Evolutionary conservation across 805 yeast species (phyloP).

Genomic region (Torulaspora indica): DNA sequence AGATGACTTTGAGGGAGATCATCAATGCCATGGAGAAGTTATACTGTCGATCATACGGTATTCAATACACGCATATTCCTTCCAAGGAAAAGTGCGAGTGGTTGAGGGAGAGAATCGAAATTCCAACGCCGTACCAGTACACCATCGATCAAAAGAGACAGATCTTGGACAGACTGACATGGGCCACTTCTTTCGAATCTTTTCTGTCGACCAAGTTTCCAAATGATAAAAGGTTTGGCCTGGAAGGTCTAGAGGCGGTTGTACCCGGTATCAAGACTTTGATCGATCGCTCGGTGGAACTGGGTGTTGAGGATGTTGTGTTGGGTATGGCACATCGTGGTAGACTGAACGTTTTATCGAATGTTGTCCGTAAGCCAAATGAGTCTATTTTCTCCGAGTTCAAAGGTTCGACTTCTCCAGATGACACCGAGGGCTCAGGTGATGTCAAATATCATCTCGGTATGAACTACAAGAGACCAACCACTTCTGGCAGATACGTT

Average conservation of each 20-base stretch:
- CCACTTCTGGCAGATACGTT: slow-evolving; percentile 95
- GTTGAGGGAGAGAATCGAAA: slow-evolving; percentile 95
- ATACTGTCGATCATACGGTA: slow-evolving; percentile 86
- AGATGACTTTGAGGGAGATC: slow-evolving; percentile 73
- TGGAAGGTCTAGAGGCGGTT: slow-evolving; percentile 96
- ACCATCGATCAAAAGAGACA: slow-evolving; percentile 89
- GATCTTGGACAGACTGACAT: slow-evolving; percentile 89
- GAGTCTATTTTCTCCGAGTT: slow-evolving; percentile 97
- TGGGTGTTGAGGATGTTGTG: slow-evolving; percentile 92
- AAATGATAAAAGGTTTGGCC: slow-evolving; percentile 96
- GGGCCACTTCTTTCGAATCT: slow-evolving; percentile 92
- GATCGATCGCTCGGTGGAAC: slow-evolving; percentile 87
- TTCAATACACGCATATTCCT: slow-evolving; percentile 95
- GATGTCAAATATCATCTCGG: slow-evolving; percentile 99
- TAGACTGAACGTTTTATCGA: slow-evolving; percentile 93
- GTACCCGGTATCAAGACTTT: slow-evolving; percentile 96
- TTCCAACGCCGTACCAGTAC: slow-evolving; percentile 80
- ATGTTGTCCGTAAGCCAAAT: slow-evolving; percentile 97
- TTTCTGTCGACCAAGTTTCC: slow-evolving; percentile 95
- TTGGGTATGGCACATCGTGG: slow-evolving; percentile 99
- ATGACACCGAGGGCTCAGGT: slow-evolving; percentile 83
- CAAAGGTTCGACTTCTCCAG: slow-evolving; percentile 81
- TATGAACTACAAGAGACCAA: slow-evolving; percentile 98
- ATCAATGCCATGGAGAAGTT: slow-evolving; percentile 71
- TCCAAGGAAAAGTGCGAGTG: slow-evolving; percentile 95